Percentiles rank a stretch among this genome's conserved stretches.
Evolutionary conservation across 2,329 filamentous ascomycete species (phyloP).

Genomic region (Aspergillus sp.): DNA sequence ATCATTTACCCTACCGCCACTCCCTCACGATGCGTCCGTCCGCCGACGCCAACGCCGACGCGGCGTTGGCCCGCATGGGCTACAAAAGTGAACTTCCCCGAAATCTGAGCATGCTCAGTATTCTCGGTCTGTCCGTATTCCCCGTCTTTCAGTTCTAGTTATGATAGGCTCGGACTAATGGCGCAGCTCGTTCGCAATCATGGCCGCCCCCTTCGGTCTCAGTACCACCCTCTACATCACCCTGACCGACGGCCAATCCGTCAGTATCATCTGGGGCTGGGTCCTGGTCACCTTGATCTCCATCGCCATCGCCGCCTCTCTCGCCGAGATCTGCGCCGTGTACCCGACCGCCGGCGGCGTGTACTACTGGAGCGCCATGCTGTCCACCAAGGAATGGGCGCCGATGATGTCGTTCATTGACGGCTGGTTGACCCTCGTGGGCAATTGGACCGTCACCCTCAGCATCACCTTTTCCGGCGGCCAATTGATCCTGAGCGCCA

Average conservation of each 20-base stretch:
- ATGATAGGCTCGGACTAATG: background rate
- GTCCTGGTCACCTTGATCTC: conserved; percentile 64
- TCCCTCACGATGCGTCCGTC: conserved; percentile 19
- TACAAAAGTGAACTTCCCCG: conserved; percentile 67
- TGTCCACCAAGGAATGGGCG: conserved; percentile 63
- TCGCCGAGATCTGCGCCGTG: conserved; percentile 69
- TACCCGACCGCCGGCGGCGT: conserved; percentile 68
- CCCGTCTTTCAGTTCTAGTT: background rate
- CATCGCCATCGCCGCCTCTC: conserved; percentile 61
- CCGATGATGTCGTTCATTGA: conserved; percentile 68
- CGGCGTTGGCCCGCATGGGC: conserved; percentile 64
- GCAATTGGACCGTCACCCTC: conserved; percentile 68
- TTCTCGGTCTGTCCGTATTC: conserved; percentile 58
- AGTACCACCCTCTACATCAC: conserved; percentile 68
- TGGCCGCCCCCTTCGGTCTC: conserved; percentile 69
- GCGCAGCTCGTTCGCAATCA: conserved; percentile 67
- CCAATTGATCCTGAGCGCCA: conserved; percentile 66
- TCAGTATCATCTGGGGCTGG: conserved; percentile 71
- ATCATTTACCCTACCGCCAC: background rate
- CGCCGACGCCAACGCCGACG: conserved; percentile 50
- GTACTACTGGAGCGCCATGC: conserved; percentile 71
- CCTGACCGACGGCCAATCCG: conserved; percentile 65
- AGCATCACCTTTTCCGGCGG: conserved; percentile 72
- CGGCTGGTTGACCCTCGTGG: conserved; percentile 70
- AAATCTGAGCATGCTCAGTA: conserved; percentile 67